Evolutionary conservation across 1,284 basidiomycete species (phyloP), one percentile per base, ranked within the genome.

Genomic region (Golubevia sp.): DNA sequence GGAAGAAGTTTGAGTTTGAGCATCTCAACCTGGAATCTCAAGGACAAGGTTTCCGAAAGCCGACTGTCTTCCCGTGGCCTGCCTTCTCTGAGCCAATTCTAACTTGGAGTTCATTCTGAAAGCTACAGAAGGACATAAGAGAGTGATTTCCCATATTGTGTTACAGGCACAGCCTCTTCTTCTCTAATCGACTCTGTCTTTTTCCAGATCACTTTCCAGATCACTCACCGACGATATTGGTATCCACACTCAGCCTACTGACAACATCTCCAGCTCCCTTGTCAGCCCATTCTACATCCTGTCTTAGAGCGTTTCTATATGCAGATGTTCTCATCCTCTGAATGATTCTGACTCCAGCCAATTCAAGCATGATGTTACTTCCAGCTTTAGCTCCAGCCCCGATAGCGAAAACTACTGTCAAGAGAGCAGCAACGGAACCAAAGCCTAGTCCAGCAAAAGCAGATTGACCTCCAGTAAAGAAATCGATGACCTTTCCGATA

Each of bases 221-320:
- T n/a, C n/a, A 30, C 51, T 53, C 51, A 30, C 80, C 80, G 24
- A 83, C 77, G 38, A 83, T 79, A 66, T 70, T 78, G 62, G 79
- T 82, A 56, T 83, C 80, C 27, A 83, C 76, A 55, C 74, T 80
- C 26, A 83, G 75, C 1, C 80, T 66, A 50, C 74, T 77, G 8
- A 83, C 76, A 5, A 78, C 74, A 54, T 83, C 80, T 8, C 80
- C 80, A 3, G 73, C 76, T 13, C 76, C 74, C 50, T 70, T 73
- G 61, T 83, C 79, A n/a, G 80, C 79, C 55, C 77, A 68, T 56
- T 81, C 79, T 24, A 83, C 80, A 38, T 83, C 80, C 65, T 83
- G 80, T 49, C 70, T 61, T 20, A 83, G 65, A 5, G 79, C 80
- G 25, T 68, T 79, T 13, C 63, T 64, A 55, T 78, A 83, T 7